These are phyloP conservation scores for Fusarium sp. DNA, from an alignment of 2,329 filamentous ascomycete species.

Conservation along the genomic window DNA sequence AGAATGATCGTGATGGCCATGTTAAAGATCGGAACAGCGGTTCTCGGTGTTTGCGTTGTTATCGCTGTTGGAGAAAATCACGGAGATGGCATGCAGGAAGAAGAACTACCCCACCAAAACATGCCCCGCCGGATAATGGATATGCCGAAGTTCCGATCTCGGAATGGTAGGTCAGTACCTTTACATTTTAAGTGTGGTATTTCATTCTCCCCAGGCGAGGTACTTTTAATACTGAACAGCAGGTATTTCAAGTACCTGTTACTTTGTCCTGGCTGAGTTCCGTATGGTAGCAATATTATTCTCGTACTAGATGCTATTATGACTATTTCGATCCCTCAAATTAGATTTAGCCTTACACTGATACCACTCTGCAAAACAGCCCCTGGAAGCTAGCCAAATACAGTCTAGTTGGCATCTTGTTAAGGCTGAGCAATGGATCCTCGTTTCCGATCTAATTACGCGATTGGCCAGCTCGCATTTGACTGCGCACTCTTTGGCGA, in stretches of 20 bases:
- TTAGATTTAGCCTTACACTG: background rate
- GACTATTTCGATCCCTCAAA: background rate
- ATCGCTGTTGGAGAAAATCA: background rate
- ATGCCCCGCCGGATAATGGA: background rate
- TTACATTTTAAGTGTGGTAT: too few species aligned
- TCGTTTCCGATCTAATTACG: background rate
- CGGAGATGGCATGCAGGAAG: background rate
- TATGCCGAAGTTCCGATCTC: background rate
- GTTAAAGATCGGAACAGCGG: background rate
- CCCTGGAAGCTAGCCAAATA: background rate
- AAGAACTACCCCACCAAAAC: background rate
- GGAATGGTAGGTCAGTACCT: too few species aligned
- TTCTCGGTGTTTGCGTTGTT: background rate
- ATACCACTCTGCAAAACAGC: background rate
- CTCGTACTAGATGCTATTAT: background rate
- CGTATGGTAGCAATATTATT: too few species aligned
- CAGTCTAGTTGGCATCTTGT: background rate
- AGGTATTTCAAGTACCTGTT: too few species aligned
- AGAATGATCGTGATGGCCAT: constrained; percentile 42
- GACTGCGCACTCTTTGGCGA: constrained; percentile 19
- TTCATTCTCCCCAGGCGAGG: too few species aligned
- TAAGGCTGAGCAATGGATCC: constrained; percentile 17
- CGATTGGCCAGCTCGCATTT: constrained; percentile 32
- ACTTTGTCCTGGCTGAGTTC: too few species aligned
- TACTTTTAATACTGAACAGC: too few species aligned